Conservation (phyloP, 495 filamentous ascomycete genomes). For the Aspergillus bridgeri region DNA sequence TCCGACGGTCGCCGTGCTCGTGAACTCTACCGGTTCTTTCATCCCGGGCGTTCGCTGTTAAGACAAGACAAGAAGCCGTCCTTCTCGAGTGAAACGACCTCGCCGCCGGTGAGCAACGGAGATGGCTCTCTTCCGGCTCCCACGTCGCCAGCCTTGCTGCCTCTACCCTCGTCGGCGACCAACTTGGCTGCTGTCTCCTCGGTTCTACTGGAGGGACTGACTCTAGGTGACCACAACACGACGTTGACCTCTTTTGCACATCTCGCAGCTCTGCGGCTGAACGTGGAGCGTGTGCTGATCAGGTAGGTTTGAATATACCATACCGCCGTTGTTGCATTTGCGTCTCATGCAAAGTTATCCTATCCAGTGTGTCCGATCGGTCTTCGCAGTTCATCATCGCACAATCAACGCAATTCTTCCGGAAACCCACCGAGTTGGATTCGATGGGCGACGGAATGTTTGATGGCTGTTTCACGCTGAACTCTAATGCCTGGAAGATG, state of each 20-base stretch:
- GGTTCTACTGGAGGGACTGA: slow-evolving; percentile 20
- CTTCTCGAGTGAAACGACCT: slow-evolving; percentile 7
- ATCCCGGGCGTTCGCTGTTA: slow-evolving; percentile 25
- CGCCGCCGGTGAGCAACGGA: background rate
- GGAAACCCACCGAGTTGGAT: slow-evolving; percentile 31
- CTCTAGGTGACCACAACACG: slow-evolving; percentile 43
- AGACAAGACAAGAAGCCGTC: slow-evolving; percentile 8
- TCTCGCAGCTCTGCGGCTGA: slow-evolving; percentile 45
- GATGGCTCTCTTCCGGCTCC: slow-evolving; percentile 2
- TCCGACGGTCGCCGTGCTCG: slow-evolving; percentile 35
- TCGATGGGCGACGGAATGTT: slow-evolving; percentile 40
- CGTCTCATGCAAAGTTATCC: background rate
- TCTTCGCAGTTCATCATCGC: slow-evolving; percentile 56
- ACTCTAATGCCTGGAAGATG: slow-evolving; percentile 41
- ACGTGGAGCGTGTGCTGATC: slow-evolving; percentile 44
- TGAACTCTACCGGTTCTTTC: slow-evolving; percentile 48
- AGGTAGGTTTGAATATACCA: slow-evolving; percentile 23
- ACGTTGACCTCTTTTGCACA: slow-evolving; percentile 54
- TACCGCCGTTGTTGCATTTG: background rate
- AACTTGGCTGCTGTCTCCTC: slow-evolving; percentile 2
- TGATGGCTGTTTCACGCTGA: slow-evolving; percentile 38
- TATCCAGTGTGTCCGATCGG: slow-evolving; percentile 54
- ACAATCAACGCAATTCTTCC: slow-evolving; percentile 46
- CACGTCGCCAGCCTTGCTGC: slow-evolving; percentile 16
- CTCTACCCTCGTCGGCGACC: slow-evolving; percentile 7